These are phyloP conservation scores for Saccharomyces hybrid DNA, from an alignment of 1,139 yeast genomes.

Conservation along the genomic window DNA sequence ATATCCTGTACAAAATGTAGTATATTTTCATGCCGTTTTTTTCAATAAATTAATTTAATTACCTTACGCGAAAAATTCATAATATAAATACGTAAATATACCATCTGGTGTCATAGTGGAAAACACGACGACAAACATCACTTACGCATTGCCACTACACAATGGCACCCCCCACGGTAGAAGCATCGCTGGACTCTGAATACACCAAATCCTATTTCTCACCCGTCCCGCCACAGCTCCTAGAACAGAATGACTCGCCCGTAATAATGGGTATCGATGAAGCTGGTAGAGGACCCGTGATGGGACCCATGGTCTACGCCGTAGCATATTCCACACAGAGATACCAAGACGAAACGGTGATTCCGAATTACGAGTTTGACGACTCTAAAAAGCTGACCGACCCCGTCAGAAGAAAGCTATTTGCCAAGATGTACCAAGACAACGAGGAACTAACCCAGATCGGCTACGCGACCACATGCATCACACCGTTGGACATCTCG, in stretches of 20 bases:
- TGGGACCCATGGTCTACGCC: conserved; percentile 97
- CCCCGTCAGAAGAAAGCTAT: conserved; percentile 53
- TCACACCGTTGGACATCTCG: conserved; percentile 83
- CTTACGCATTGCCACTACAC: background rate
- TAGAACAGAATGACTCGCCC: conserved; percentile 23
- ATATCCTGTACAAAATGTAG: conserved; percentile 1
- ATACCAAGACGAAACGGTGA: conserved; percentile 43
- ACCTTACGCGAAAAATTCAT: background rate
- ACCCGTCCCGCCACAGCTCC: conserved; percentile 29
- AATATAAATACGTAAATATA: background rate
- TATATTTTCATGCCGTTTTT: background rate
- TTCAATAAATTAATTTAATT: too few species aligned
- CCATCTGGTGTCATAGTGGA: too few species aligned
- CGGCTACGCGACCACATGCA: conserved; percentile 82
- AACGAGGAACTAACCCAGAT: conserved; percentile 48
- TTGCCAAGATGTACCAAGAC: conserved; percentile 48
- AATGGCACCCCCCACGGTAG: conserved; percentile 27
- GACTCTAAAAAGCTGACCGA: conserved; percentile 87
- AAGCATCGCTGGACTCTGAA: conserved; percentile 15
- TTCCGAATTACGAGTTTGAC: conserved; percentile 68
- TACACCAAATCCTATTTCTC: conserved; percentile 34
- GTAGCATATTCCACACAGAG: conserved; percentile 62
- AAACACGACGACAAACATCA: background rate
- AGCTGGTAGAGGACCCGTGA: conserved; percentile 96
- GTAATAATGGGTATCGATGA: conserved; percentile 84